phyloP scores from a whole-genome alignment of 352 stramenopile genomes.

The Phytophthora litchii region DNA sequence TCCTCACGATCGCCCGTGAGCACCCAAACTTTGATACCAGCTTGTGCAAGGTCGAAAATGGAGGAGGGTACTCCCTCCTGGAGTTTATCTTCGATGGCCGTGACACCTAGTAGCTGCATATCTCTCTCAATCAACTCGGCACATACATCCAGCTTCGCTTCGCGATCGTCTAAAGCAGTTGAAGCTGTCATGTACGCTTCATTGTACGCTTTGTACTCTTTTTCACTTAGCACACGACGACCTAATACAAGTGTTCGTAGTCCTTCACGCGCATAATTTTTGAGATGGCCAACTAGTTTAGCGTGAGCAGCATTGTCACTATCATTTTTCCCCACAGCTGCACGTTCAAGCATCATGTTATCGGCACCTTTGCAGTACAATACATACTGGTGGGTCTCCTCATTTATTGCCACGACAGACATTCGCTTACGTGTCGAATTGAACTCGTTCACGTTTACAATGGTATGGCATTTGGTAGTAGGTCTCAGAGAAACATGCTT shows the following conservation, averaged over 20 bases:
- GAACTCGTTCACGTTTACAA: conserved; percentile 88
- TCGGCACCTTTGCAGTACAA: conserved; percentile 87
- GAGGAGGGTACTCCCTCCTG: conserved; percentile 94
- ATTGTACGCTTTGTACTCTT: conserved; percentile 70
- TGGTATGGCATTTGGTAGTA: conserved; percentile 43
- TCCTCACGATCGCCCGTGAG: conserved; percentile 98
- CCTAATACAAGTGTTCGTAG: conserved; percentile 83
- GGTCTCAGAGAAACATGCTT: conserved; percentile 10
- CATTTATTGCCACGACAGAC: conserved; percentile 92
- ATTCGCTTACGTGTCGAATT: conserved; percentile 97
- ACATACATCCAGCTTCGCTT: conserved; percentile 57
- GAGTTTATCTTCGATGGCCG: conserved; percentile 96
- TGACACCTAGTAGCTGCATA: conserved; percentile 91
- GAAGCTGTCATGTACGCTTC: conserved; percentile 56
- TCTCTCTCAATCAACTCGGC: conserved; percentile 71
- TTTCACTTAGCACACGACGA: conserved; percentile 44
- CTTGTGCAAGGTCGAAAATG: conserved; percentile 92
- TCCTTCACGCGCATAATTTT: conserved; percentile 74
- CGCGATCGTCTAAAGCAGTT: conserved; percentile 55
- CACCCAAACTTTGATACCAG: conserved; percentile 98
- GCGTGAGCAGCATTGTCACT: conserved; percentile 16
- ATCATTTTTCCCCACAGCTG: conserved; percentile 15
- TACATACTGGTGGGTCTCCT: conserved; percentile 47
- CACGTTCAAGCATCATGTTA: conserved; percentile 82
- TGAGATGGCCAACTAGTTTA: conserved; percentile 52